Conservation (phyloP, 2,329 filamentous ascomycete species). For the Nemania serpens region DNA sequence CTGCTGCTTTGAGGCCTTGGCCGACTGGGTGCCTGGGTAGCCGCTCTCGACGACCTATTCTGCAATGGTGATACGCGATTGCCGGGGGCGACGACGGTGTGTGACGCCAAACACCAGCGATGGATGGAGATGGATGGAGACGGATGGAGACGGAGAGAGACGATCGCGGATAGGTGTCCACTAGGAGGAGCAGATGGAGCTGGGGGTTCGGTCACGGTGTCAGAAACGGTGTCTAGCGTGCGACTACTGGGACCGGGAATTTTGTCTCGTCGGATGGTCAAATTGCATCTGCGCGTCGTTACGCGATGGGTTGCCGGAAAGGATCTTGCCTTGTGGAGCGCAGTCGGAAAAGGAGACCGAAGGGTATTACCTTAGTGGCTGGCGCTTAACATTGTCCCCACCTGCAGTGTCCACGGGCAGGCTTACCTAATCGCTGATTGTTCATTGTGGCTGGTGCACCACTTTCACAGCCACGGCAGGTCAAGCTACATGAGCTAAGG, state of each 20-base stretch:
- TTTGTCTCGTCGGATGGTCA: slow-evolving; percentile 17
- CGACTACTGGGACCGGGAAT: slow-evolving; percentile 17
- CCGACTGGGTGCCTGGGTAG: slow-evolving; percentile 1
- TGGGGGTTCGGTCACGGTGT: slow-evolving; percentile 21
- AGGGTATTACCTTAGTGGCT: no score
- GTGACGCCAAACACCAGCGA: slow-evolving; percentile 25
- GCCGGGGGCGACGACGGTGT: slow-evolving; percentile 18
- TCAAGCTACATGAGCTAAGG: no score
- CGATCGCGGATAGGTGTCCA: no score
- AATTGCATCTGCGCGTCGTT: slow-evolving; percentile 23
- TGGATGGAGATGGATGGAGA: background rate
- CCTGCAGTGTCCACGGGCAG: no score
- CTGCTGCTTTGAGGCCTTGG: background rate
- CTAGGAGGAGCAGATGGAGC: background rate
- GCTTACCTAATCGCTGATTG: no score
- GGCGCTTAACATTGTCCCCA: no score
- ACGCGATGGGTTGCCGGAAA: slow-evolving; percentile 16
- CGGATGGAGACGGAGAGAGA: no score
- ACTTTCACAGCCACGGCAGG: no score
- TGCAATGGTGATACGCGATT: background rate
- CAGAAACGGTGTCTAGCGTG: slow-evolving; percentile 18
- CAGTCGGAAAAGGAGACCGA: background rate
- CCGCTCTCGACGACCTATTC: background rate
- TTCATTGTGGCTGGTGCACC: no score
- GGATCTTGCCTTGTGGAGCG: slow-evolving; percentile 25